phyloP scores from a whole-genome alignment of 2,329 filamentous ascomycete species.

The Penicillium sp. region DNA sequence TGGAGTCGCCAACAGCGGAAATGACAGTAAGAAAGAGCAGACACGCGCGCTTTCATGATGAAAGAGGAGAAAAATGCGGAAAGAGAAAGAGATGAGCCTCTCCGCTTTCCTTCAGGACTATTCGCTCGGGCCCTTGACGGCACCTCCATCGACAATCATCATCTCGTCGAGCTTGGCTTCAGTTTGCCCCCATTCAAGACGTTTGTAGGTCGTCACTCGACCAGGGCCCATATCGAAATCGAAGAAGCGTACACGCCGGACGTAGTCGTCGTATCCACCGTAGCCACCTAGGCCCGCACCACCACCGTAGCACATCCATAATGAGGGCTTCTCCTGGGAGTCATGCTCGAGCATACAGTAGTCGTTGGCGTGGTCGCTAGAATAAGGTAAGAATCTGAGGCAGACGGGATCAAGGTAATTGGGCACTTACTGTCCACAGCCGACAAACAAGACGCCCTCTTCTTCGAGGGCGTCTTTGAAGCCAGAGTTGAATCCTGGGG shows the following conservation, averaged over 20 bases:
- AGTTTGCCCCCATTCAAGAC: slow-evolving; percentile 68
- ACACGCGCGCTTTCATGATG: background rate
- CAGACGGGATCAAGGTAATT: background rate
- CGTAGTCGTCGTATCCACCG: slow-evolving; percentile 82
- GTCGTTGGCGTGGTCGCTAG: slow-evolving; percentile 90
- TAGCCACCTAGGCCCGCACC: slow-evolving; percentile 93
- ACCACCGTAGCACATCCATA: slow-evolving; percentile 99
- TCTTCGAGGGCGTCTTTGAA: slow-evolving; percentile 88
- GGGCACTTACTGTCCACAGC: slow-evolving; percentile 79
- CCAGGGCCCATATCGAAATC: slow-evolving; percentile 92
- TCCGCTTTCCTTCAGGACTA: slow-evolving; percentile 8
- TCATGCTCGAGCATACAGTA: slow-evolving; percentile 76
- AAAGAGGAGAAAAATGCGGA: background rate
- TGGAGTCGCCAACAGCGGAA: slow-evolving; percentile 7
- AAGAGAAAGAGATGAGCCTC: background rate
- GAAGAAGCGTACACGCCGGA: slow-evolving; percentile 82
- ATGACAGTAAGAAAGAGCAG: slow-evolving; percentile 16
- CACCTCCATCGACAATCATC: slow-evolving; percentile 62
- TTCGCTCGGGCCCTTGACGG: slow-evolving; percentile 43
- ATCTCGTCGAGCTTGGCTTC: slow-evolving; percentile 58
- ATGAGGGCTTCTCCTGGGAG: slow-evolving; percentile 59
- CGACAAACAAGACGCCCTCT: slow-evolving; percentile 81
- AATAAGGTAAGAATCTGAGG: slow-evolving; percentile 21
- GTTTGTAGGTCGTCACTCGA: slow-evolving; percentile 88
- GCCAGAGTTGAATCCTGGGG: slow-evolving; percentile 85